Base-by-base conservation (phyloP, 768 basidiomycete species). In the Mycena sanguinolenta region DNA sequence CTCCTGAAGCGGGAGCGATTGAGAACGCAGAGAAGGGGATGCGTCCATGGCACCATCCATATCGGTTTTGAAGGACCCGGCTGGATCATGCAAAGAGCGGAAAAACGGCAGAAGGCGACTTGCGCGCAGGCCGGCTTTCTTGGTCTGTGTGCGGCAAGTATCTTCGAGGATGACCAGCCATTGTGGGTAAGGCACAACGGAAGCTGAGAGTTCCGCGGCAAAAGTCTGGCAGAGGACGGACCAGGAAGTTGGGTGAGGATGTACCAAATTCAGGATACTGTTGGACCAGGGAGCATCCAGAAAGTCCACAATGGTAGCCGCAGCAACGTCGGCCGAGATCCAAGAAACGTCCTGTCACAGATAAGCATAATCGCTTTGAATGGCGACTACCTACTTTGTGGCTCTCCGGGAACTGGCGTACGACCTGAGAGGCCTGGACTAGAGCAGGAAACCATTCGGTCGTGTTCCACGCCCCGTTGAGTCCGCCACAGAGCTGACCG, bases 391-490 rank as follows among this genome's bases (percentile, higher is more conserved):
- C 13, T 46, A 77, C 80, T 76, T 76, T 73, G 49, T 76, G 64
- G 32, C 65, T 34, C 32, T 50, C 65, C 2, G 79, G 76, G 46
- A 80, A 62, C 9, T 68, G 69, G 17, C 71, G 69, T n/a, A n/a
- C n/a, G 32, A 34, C 6, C 32, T 34, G 32, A 34, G 6, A 5
- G 10, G 32, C 4, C 54, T 71, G 72, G 6, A 84, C 77, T 38
- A 84, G 71, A 30, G 73, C 67, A 8, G 84, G 84, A n/a, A 84
- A 68, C 77, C 79, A 82, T 44, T 84, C 81, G 25, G 73, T 65
- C 34, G 76, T 73, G 34, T 84, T 82, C 85, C 84, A 84, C 30
- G 75, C 76, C 0, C 85, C 85, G 60, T 80, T 81, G 0, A 49
- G 42, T 19, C 77, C 78, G 9, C 84, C 81, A 16, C 76, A 75